Base-by-base conservation (phyloP, 371 early-diverging fungal species). In the Apophysomyces trapeziformis region DNA sequence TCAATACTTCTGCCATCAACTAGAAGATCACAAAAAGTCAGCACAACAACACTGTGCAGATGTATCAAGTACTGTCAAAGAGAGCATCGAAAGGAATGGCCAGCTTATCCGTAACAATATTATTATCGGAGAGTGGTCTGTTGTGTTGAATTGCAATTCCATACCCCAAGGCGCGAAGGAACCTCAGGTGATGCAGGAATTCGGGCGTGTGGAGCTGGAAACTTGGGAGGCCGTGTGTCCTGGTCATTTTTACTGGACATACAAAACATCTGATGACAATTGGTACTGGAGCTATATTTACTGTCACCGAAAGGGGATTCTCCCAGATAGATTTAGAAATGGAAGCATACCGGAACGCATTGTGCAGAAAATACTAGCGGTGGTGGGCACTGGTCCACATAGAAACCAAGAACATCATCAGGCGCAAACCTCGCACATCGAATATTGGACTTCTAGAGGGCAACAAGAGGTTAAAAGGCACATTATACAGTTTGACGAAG, bases 171-270 rank as follows among this genome's bases (percentile, higher is more conserved):
- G 61, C 5, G 37, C 37, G n/a, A 58, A 76, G 45, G 73, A 72
- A 36, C 63, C 54, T 1, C 35, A 70, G 44, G 67, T 65, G 37
- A 70, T 74, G 74, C 44, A 41, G 9, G 58, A 43, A 14, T 74
- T 74, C 62, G 74, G 74, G 2, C 37, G 39, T 12, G 61, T 54
- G 2, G 63, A 74, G 58, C 45, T 21, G 9, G 32, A 46, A 11
- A 66, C 72, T 4, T 77, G 66, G 47, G 56, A 74, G 13, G 45
- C 63, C 11, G 64, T 58, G 6, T 61, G 68, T 7, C 68, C 68
- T 35, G 77, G 74, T 2, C 67, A 70, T 13, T 77, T 66, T 45
- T 74, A 70, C 50, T 77, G 74, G 72, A 77, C 64, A 5, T 77
- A 74, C 44, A 68, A 72, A 43, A 72, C 72, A 0, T 64, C 65